Evolutionary conservation across 805 yeast genomes (phyloP), one percentile per base, ranked within the genome.

Genomic region (Diddensiella transvaalensis): DNA sequence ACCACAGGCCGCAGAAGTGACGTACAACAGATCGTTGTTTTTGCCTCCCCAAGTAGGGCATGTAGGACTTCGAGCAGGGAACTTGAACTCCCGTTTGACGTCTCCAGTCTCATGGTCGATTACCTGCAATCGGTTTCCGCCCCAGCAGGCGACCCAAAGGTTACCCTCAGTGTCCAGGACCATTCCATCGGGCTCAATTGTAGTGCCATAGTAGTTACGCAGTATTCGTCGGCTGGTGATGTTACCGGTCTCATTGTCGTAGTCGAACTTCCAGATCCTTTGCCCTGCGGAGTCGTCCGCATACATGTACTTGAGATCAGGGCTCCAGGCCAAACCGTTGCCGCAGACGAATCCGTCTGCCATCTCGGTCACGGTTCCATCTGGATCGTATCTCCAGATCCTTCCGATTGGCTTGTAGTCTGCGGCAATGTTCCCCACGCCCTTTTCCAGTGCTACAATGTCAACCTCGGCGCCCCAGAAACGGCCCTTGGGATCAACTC

Each of bases 401-500:
- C 66, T 51, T 6, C 69, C 71, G 11, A 52, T 24, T 1, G 68
- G 67, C 32, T 46, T 43, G 41, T 52, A 47, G 41, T 56, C 60
- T n/a, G 33, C 44, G 15, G 60, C 56, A 15, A 54, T 44, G 46
- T 52, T 55, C 3, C 59, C 60, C 3, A 60, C 58, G 8, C 69
- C 69, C 17, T 42, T 47, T 4, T 59, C 47, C 21, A 62, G 51
- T 11, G 61, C 61, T 26, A 48, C 46, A 38, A 54, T 55, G 44
- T 66, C 70, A 30, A 65, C 59, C 52, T 66, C 71, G 13, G 66
- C 67, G 22, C 78, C 80, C 80, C 80, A 86, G 46, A 88, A 75
- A 55, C 82, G 74, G 2, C 96, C 95, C 60, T 78, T 70, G 4
- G 87, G 84, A 50, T 86, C 89, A 40, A 86, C 77, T 39, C 80